Evolutionary conservation across 148 eudicot genomes (phyloP), one percentile per base, ranked within the genome.

Genomic region (Vaccinium corymbosum): DNA sequence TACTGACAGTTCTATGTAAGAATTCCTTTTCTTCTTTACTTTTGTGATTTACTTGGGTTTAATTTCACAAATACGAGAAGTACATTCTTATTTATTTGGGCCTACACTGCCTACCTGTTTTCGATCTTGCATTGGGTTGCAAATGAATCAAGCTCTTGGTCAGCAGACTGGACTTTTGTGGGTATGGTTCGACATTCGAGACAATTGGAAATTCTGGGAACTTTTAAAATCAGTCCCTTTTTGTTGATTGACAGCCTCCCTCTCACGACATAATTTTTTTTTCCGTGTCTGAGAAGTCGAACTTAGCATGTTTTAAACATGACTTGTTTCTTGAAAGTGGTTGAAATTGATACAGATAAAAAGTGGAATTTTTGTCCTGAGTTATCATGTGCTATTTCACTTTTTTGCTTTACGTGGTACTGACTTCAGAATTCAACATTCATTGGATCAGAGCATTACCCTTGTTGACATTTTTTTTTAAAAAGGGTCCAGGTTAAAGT

Each of bases 1-100:
- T 72, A 91, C 89, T 85, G 85, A 89, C 86, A 84, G 93, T 85
- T 91, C 98, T 68, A 93, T 96, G 99, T 97, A 92, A 89, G 90
- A 64, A 48, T 83, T 27, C 38, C 73, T 68, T 68, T 12, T 68
- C 19, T 68, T 68, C 42, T 68, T 68, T 22, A 82, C 32, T 50
- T n/a, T 64, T 22, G 70, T 9, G 14, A 68, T 7, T 68, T 66
- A 13, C 17, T 68, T 68, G 42, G 73, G 38, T 27, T 27, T 27
- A 35, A 7, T 64, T 56, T 64, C 10, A 50, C 71, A 17, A 16
- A 27, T 17, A 38, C 32, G 70, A 29, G 13, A 72, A 7, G 17
- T 13, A 32, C n/a, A 66, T 7, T 20, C 79, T 73, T 70, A 15
- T 80, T 27, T 29, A 27, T 83, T 62, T 25, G 50, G 7, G 59